Evolutionary conservation across 352 stramenopile genomes (phyloP).

Genomic region (Hyaloperonospora brassicae): DNA sequence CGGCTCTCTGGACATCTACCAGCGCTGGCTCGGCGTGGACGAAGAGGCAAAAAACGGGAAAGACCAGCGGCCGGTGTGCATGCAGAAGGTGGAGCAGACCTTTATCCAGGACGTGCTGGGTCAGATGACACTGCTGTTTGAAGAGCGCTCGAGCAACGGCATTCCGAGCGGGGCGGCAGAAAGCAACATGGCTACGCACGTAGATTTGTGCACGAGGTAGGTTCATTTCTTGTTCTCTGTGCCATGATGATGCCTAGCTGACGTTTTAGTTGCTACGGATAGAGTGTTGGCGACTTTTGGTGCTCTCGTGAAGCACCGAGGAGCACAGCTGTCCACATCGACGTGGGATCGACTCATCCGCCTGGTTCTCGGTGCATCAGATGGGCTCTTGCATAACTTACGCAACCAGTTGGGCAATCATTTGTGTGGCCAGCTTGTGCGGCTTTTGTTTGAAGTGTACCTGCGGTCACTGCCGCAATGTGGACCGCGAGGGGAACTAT

Average conservation of each 20-base stretch:
- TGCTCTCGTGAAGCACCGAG: slow-evolving; percentile 57
- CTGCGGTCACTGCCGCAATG: slow-evolving; percentile 61
- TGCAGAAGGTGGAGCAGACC: slow-evolving; percentile 75
- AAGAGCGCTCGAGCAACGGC: slow-evolving; percentile 44
- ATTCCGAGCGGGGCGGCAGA: slow-evolving; percentile 16
- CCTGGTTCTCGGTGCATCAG: slow-evolving; percentile 60
- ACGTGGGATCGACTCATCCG: slow-evolving; percentile 84
- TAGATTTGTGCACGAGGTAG: slow-evolving; percentile 63
- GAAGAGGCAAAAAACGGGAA: slow-evolving; percentile 21
- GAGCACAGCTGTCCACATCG: slow-evolving; percentile 45
- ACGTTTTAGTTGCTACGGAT: slow-evolving; percentile 2
- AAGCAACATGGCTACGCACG: slow-evolving; percentile 52
- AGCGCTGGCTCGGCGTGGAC: slow-evolving; percentile 71
- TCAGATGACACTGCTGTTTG: slow-evolving; percentile 84
- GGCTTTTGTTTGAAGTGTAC: slow-evolving; percentile 74
- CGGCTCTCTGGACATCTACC: slow-evolving; percentile 73
- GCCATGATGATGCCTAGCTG: slow-evolving; percentile 1
- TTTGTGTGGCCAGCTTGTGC: slow-evolving; percentile 65
- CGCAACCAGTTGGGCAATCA: slow-evolving; percentile 67
- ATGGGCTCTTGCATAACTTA: slow-evolving; percentile 68
- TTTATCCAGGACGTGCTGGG: slow-evolving; percentile 84
- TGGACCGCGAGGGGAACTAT: slow-evolving; percentile 63
- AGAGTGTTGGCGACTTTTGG: slow-evolving; percentile 80
- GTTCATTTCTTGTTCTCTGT: background rate
- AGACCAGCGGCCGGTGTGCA: slow-evolving; percentile 54